Base-by-base conservation (phyloP, 768 basidiomycete species). In the Russula griseocarnosa region DNA sequence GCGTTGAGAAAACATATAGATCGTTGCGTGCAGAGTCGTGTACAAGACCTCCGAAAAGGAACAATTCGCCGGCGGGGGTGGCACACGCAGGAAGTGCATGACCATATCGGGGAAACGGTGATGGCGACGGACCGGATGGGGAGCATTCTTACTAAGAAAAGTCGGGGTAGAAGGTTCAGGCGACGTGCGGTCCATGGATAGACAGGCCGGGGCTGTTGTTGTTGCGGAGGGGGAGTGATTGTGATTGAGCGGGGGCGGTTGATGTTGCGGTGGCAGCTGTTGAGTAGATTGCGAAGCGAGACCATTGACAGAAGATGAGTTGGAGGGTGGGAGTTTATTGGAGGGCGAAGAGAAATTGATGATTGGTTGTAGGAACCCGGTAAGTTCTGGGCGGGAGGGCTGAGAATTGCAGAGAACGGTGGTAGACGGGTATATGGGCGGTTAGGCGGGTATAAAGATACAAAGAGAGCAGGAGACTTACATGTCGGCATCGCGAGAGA, bases 11-110 rank as follows among this genome's bases (percentile, higher is more conserved):
- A n/a, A 91, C 78, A 75, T 96, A 98, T 32, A 99, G 80, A 76
- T 99, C 97, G 75, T 97, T 97, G 57, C 87, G 83, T 38, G 94
- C 88, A 10, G 83, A 77, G 72, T 98, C 96, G 44, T 89, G 84
- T 18, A 98, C 94, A 64, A 99, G 88, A 66, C 97, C 97, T 66
- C 97, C 97, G 68, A 99, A 99, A 66, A 99, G 82, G 76, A 93
- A 95, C 67, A 99, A 86, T 69, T 98, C 94, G 9, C 97, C 97
- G 7, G 79, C 81, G n/a, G 83, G 72, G n/a, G 87, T 88, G 2
- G 91, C 83, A 9, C 81, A 83, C 6, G 89, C 83, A 10, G 94
- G 94, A 6, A 98, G 83, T 14, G 95, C 88, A 72, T 97, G 92
- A 28, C 96, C 97, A 72, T 98, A 99, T 47, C 96, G 87, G 28